Evolutionary conservation across 306 rosid species (phyloP).

Genomic region (Cicer judaicum): DNA sequence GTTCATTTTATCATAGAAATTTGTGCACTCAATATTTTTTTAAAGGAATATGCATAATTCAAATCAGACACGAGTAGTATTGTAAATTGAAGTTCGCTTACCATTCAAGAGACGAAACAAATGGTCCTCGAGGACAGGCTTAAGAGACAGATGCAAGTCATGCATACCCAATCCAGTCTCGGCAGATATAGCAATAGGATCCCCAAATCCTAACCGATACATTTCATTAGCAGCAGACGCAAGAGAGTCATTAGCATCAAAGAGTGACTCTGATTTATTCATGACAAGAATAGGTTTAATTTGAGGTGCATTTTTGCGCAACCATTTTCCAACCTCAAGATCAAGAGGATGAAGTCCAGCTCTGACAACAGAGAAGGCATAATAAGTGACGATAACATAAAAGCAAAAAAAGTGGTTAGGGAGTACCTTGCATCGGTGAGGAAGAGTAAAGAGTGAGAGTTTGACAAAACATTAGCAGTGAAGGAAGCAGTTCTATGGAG

Average conservation of each 20-base stretch:
- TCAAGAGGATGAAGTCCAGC: constrained; percentile 91
- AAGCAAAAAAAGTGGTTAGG: too few relatives aligned
- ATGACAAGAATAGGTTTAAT: constrained; percentile 73
- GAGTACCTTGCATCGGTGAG: constrained; percentile 75
- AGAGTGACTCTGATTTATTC: constrained; percentile 86
- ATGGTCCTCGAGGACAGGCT: constrained; percentile 76
- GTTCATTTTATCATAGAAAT: too few relatives aligned
- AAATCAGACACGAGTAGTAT: background rate
- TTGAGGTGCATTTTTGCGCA: constrained; percentile 75
- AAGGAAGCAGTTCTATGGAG: constrained; percentile 85
- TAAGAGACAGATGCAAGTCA: constrained; percentile 68
- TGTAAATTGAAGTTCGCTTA: constrained; percentile 43
- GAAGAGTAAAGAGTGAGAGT: constrained; percentile 74
- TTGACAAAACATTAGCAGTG: constrained; percentile 70
- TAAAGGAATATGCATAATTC: too few relatives aligned
- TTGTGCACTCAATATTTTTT: too few relatives aligned
- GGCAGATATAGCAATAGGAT: constrained; percentile 90
- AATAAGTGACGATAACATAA: background rate
- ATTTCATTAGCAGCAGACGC: constrained; percentile 66
- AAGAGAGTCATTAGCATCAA: constrained; percentile 64
- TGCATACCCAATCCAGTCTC: constrained; percentile 95
- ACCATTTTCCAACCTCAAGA: constrained; percentile 89
- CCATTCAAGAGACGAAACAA: constrained; percentile 61
- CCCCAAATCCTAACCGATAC: constrained; percentile 86
- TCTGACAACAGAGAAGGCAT: constrained; percentile 50